Conservation (phyloP, 148 eudicot genomes). For the Amaranthus palmeri region DNA sequence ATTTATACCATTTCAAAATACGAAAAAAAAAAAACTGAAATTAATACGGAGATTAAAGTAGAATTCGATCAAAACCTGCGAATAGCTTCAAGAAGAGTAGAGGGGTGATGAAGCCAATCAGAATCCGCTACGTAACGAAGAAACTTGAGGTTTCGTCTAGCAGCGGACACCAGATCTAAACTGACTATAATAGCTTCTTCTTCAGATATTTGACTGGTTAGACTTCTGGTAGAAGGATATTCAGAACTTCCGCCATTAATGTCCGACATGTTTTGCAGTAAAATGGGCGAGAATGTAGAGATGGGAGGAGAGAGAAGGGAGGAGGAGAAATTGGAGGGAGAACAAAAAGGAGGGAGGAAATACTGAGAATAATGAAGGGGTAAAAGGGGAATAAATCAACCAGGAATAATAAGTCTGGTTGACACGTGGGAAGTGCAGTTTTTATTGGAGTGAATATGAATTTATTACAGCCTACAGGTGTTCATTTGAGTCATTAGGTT, state of each 20-base stretch:
- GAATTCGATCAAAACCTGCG: constrained; percentile 38
- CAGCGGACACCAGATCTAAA: constrained; percentile 73
- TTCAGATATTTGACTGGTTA: constrained; percentile 40
- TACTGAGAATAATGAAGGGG: background rate
- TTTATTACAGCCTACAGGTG: too few relatives aligned
- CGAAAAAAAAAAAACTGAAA: too few relatives aligned
- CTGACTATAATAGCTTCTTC: constrained; percentile 31
- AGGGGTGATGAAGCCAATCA: constrained; percentile 54
- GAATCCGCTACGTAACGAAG: constrained; percentile 57
- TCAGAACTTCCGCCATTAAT: constrained; percentile 29
- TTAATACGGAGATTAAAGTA: too few relatives aligned
- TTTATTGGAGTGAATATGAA: background rate
- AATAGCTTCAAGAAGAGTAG: constrained; percentile 49
- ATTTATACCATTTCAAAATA: background rate
- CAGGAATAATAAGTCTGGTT: background rate
- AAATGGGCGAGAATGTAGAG: background rate
- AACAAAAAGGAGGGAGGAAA: background rate
- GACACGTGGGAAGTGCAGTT: background rate
- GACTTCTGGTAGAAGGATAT: constrained; percentile 43
- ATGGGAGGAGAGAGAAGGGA: background rate
- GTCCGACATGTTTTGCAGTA: constrained; percentile 17
- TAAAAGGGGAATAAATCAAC: background rate
- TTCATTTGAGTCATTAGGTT: too few relatives aligned
- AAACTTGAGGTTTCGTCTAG: constrained; percentile 54
- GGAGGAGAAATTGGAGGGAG: background rate